Evolutionary conservation across 2,329 filamentous ascomycete species (phyloP).

Genomic region (Blastomyces emzantsi): DNA sequence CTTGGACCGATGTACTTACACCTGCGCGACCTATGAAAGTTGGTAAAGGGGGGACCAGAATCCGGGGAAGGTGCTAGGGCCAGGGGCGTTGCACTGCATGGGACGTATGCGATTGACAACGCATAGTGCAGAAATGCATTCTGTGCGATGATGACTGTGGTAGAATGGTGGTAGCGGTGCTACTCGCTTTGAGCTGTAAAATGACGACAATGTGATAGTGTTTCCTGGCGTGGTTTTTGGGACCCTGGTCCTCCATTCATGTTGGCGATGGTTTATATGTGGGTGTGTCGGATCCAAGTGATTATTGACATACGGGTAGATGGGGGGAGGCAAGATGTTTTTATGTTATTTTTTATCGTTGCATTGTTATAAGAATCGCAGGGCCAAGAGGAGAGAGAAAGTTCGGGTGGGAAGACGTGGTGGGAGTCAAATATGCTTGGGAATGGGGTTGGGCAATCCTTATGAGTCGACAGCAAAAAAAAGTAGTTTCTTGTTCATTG

Average conservation of each 20-base stretch:
- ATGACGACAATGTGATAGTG: neutral
- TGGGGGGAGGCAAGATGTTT: neutral
- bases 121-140: neutral
- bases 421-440: neutral
- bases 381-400: too few relatives aligned
- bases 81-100: neutral
- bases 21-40: too few relatives aligned
- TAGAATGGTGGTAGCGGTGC: neutral
- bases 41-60: too few relatives aligned
- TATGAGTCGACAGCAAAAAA: neutral
- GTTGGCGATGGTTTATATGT: neutral
- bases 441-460: neutral
- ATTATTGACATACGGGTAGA: neutral
- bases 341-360: too few relatives aligned
- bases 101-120: neutral
- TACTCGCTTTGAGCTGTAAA: neutral
- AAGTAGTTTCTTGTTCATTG: neutral
- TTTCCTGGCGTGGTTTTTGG: neutral
- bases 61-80: too few relatives aligned
- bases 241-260: neutral
- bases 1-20: too few relatives aligned
- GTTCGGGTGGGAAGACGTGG: neutral
- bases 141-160: neutral
- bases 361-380: too few relatives aligned
- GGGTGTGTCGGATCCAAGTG: neutral